These are phyloP conservation scores for Epithemia pelagica DNA, from an alignment of 108 stramenopile species.

Conservation along the genomic window DNA sequence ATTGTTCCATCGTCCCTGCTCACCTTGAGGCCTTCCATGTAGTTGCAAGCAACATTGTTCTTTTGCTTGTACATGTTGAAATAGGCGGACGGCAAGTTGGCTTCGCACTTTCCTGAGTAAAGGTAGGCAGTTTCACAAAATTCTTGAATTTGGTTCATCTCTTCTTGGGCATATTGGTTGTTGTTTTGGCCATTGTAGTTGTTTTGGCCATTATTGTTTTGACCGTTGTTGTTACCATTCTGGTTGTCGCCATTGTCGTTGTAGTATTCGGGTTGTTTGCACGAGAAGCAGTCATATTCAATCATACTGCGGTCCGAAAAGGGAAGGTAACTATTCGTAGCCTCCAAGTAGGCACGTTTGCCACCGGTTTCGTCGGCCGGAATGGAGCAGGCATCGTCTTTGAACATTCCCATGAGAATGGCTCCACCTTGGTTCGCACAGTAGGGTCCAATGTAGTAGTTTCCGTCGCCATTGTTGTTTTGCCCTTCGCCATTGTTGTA, in stretches of 20 bases:
- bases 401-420: conserved; percentile 49
- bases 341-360: conserved; percentile 21
- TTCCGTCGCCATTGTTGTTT: conserved; percentile 8
- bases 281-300: conserved; percentile 46
- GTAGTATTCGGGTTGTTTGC: conserved; percentile 33
- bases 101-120: conserved; percentile 72
- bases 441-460: conserved; percentile 55
- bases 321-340: conserved; percentile 45
- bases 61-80: conserved; percentile 21
- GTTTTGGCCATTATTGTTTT: conserved; percentile 7
- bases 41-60: conserved; percentile 69
- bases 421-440: conserved; percentile 50
- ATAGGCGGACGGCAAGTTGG: conserved; percentile 24
- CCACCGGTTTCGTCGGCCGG: conserved; percentile 41
- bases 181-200: conserved; percentile 25
- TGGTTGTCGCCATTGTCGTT: conserved; percentile 24
- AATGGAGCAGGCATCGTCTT: conserved; percentile 52
- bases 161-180: conserved; percentile 1
- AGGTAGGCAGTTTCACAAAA: conserved; percentile 58
- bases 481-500: conserved; percentile 11
- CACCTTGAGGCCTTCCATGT: conserved; percentile 76
- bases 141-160: conserved; percentile 35
- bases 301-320: conserved; percentile 42
- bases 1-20: conserved; percentile 56
- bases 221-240: conserved; percentile 14